Base-by-base conservation (phyloP, 805 yeast species). In the Tetrapisispora fleetii region DNA sequence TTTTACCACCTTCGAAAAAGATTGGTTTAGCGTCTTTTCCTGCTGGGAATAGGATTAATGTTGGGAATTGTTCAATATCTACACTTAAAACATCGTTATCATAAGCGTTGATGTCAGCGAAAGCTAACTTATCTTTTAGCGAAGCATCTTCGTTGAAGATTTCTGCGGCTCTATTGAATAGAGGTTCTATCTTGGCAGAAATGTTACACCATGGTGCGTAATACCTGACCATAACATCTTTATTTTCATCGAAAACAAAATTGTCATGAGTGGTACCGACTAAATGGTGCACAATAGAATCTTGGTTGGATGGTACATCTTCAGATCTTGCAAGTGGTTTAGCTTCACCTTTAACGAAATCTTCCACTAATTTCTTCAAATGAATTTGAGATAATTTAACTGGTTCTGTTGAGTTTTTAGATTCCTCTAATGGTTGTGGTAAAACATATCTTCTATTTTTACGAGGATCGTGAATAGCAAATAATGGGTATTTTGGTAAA, bases 171-270 rank as follows among this genome's bases (percentile, higher is more conserved):
- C 89, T 93, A 67, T 87, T 95, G 75, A 81, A 91, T 50, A 74
- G 76, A 64, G 96, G 97, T 48, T 93, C 93, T 67, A 90, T 76
- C 70, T 78, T 85, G 76, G 88, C 87, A 75, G 96, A 89, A 76
- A 88, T 96, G 43, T 96, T 95, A 75, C 96, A 90, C 96, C 96
- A 89, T 72, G 96, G 95, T 48, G 97, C 97, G 64, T 86, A 91
- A 71, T 90, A 91, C 72, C 87, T 85, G 49, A 91, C 95, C 49
- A 90, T 68, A 40, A 85, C 81, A 64, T 84, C 91, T 70, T 81
- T 83, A 28, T 54, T 63, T 49, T 63, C 62, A 60, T 81, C 83
- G 22, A 67, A 67, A 47, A 85, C 76, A 53, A 87, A 71, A 37
- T 75, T 77, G 45, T 85, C 83, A 69, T 87, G 93, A 65, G 81